Evolutionary conservation across 148 eudicot genomes (phyloP).

Genomic region (Vaccinium vitisidaea): DNA sequence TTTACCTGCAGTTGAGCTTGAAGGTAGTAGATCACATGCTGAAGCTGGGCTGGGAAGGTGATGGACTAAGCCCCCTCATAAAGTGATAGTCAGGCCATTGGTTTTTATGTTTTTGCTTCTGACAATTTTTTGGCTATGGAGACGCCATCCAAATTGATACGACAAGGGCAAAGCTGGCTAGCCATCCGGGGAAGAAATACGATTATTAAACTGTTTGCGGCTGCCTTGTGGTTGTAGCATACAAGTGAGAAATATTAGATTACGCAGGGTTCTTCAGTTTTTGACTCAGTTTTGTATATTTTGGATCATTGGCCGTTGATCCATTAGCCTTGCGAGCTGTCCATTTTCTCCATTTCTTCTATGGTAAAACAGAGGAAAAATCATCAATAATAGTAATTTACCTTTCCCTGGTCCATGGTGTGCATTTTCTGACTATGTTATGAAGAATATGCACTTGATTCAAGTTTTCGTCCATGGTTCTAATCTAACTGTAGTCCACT

Average conservation of each 20-base stretch:
- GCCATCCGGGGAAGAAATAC: neutral
- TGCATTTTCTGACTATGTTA: neutral
- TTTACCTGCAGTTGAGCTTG: conserved; percentile 73
- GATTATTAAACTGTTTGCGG: neutral
- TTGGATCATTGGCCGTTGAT: conserved; percentile 11
- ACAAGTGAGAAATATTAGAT: conserved; percentile 21
- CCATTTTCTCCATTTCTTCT: conserved; percentile 7
- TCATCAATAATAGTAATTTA: neutral
- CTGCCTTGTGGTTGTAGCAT: conserved; percentile 23
- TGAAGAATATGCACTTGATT: neutral
- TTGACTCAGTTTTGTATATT: conserved; percentile 33
- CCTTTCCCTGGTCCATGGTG: neutral
- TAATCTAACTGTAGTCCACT: neutral
- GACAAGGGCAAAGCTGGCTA: conserved; percentile 11
- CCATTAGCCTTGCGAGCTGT: neutral
- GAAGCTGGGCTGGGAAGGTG: conserved; percentile 97
- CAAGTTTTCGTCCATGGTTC: neutral
- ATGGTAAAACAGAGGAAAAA: neutral
- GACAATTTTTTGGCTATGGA: conserved; percentile 13
- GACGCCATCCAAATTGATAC: conserved; percentile 9
- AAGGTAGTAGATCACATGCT: conserved; percentile 98
- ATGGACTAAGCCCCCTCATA: conserved; percentile 68
- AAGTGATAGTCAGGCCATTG: conserved; percentile 34
- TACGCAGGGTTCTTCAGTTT: conserved; percentile 19
- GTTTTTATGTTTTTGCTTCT: neutral